Base-by-base conservation (phyloP, 2,329 filamentous ascomycete genomes). In the Fusarium zealandicum region DNA sequence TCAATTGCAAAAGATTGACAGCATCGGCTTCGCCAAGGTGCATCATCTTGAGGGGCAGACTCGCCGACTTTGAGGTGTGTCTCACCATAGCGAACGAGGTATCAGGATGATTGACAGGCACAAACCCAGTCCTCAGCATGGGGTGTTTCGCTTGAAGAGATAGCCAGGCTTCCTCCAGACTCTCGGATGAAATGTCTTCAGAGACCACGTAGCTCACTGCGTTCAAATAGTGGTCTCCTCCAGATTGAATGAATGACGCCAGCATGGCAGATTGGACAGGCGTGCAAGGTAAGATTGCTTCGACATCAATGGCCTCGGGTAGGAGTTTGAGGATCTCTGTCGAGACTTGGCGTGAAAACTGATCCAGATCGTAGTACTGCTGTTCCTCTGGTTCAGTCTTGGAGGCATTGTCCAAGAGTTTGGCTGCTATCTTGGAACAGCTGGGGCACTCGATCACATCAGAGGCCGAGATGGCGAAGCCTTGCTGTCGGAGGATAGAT, bases 251-350 rank as follows among this genome's bases (percentile, higher is more conserved):
- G 58, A 89, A 96, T 14, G 90, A 85, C 0, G 86, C 86, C 42
- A 96, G 70, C 82, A 97, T 92, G 1, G 90, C 91, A 41, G 84
- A 82, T 65, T 97, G 93, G 1, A 92, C 78, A 1, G 88, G 80
- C 0, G 92, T 96, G 69, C 91, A 96, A 0, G 93, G 93, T 1
- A 89, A 78, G 4, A 95, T 69, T 1, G 79, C 75, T 58, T 89
- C 81, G 1, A 91, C 61, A 0, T 73, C 11, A 17, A 51, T 41
- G 69, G 37, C 16, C n/a, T 43, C 17, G 4, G 61, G 52, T 4
- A 68, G 18, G 12, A n/a, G 62, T 10, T 42, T 36, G 10, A 51
- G 44, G 1, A 80, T 42, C 4, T 76, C 63, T 1, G 42, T 25
- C 3, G 55, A 59, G 2, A 79, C 64, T 4, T 70, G 56, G 0